Evolutionary conservation across 768 basidiomycete species (phyloP).

Genomic region (Hebeloma cylindrosporum): DNA sequence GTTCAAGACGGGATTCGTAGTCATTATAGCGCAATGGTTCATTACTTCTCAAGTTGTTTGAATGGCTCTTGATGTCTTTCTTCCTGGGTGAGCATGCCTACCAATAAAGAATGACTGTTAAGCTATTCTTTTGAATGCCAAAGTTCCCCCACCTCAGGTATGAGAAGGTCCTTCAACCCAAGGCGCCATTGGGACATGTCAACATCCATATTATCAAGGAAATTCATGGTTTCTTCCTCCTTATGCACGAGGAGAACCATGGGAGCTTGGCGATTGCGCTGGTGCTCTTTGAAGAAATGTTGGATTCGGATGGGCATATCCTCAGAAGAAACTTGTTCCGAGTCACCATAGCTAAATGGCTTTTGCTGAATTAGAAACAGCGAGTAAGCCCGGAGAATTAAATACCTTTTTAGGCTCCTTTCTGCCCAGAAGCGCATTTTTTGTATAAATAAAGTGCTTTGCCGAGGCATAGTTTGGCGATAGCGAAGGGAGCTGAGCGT

Average conservation of each 20-base stretch:
- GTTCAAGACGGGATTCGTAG: too few relatives aligned
- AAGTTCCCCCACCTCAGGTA: conserved; percentile 6
- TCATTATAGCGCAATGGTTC: too few relatives aligned
- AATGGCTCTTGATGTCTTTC: too few relatives aligned
- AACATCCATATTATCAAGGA: conserved; percentile 42
- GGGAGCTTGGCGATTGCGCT: conserved; percentile 24
- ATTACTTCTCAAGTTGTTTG: too few relatives aligned
- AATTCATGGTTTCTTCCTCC: conserved; percentile 36
- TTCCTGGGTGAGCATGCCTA: too few relatives aligned
- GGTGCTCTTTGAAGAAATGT: conserved; percentile 22
- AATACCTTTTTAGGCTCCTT: conserved; percentile 14
- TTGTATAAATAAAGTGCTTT: conserved; percentile 22
- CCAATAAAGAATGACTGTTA: too few relatives aligned
- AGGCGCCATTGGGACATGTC: conserved; percentile 40
- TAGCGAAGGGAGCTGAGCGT: conserved; percentile 26
- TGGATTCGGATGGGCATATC: conserved; percentile 20
- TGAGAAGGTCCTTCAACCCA: conserved; percentile 38
- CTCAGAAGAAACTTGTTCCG: conserved; percentile 17
- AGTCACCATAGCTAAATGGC: conserved; percentile 31
- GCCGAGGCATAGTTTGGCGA: conserved; percentile 16
- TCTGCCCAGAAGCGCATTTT: conserved; percentile 20
- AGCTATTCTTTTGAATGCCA: too few relatives aligned
- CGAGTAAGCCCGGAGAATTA: not conserved
- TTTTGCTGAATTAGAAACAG: conserved; percentile 8
- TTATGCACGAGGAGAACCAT: conserved; percentile 49